Evolutionary conservation across 2,329 filamentous ascomycete species (phyloP), one percentile per base, ranked within the genome.

Genomic region (Penicillium vulpinum): DNA sequence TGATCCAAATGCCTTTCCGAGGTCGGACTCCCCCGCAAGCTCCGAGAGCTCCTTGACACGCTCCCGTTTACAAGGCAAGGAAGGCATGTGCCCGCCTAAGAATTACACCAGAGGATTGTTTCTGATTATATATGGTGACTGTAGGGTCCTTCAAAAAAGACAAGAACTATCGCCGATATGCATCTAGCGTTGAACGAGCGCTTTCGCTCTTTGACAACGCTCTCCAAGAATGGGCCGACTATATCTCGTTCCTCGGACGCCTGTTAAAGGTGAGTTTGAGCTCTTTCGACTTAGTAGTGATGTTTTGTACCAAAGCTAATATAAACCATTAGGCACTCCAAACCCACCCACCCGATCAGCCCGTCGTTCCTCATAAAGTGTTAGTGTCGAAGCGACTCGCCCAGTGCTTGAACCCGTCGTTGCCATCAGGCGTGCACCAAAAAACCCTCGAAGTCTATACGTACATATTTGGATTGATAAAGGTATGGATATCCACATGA

Each of bases 161-260:
- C 69, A 88, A 87, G 65, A 79, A 76, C 58, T 93, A 91, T 73
- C 91, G 92, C 64, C 89, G 92, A 74, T 99, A 97, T 85, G 91
- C 92, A 43, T 85, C 88, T 47, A 89, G 87, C 57, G 88, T 99
- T 63, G 93, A 97, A 70, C 86, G 92, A 73, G 90, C 92, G 33
- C 83, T 99, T 60, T 85, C 89, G 44, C 82, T 96, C 33, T 99
- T 97, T 78, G 94, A 99, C 72, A 92, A 91, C 16, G 87, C 91
- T 29, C 82, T 97, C 65, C 92, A 97, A 77, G 94, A 99, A 85
- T 99, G 94, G 94, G 94, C 95, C 47, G 94, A 99, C 78, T 99
- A 99, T 73, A 99, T 99, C 69, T 96, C 93, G 18, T 99, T 97
- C 73, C 79, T 99, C 54, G 95, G 90, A 71, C 87, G 91, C 60